A percentile compares a stretch with the other conserved stretches of the same genome.
Evolutionary conservation across 2,329 filamentous ascomycete genomes (phyloP).

Genomic region (Alternaria sp.): DNA sequence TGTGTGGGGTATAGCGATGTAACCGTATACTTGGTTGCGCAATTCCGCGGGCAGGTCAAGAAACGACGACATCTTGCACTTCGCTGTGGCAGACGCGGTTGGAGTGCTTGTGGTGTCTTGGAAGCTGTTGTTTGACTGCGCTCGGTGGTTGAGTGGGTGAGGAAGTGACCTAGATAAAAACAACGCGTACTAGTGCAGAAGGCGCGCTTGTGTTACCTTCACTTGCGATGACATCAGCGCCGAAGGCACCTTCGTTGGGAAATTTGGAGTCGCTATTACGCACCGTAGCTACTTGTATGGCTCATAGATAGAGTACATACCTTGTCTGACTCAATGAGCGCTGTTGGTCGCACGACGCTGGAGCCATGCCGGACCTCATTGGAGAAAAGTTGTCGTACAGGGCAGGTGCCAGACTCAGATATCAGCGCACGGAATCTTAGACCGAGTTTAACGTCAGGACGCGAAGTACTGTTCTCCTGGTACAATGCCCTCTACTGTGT

Average conservation of each 20-base stretch:
- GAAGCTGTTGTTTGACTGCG: neutral
- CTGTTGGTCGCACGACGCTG: neutral
- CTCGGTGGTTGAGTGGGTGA: neutral
- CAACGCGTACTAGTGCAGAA: neutral
- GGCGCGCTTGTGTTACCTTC: neutral
- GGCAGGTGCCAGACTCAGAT: no score
- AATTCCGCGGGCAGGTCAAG: neutral
- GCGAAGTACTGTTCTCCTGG: no score
- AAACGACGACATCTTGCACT: neutral
- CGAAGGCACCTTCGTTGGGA: neutral
- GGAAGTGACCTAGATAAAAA: neutral
- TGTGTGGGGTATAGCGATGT: neutral
- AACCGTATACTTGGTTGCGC: neutral
- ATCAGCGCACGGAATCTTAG: no score
- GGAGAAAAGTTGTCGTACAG: no score
- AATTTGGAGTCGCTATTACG: neutral
- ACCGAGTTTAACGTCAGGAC: no score
- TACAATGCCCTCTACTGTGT: no score
- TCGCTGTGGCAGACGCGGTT: neutral
- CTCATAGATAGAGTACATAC: neutral
- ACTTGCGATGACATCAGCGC: neutral
- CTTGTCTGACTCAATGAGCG: neutral
- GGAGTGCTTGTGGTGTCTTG: neutral
- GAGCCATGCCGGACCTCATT: no score
- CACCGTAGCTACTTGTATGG: no score